Evolutionary conservation across 441 rosid genomes (phyloP), one percentile per base, ranked within the genome.

Genomic region (Populus hybrid): DNA sequence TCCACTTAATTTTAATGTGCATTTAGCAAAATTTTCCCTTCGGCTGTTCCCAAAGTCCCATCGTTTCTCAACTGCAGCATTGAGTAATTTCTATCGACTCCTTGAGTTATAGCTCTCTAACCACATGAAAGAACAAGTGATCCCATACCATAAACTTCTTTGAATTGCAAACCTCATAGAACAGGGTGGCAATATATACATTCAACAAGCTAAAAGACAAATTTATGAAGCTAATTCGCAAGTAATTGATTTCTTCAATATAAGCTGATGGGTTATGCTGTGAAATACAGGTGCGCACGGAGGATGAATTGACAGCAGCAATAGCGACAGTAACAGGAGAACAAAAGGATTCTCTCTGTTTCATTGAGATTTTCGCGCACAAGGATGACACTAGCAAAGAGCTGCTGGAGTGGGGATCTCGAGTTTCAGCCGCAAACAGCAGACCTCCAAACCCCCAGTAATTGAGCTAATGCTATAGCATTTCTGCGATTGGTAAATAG

Each of bases 341-440:
- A 9, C 71, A 88, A 30, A 84, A 84, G 71, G 88, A 88, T 77
- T 78, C 86, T 24, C 69, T 88, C 28, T 89, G 92, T 70, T 89
- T 89, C 79, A 86, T 89, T 70, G 92, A 89, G 79, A 85, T 85
- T 26, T 1, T 86, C 16, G 86, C 84, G 80, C 92, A 89, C 67
- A 89, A 86, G 83, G 92, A 89, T 75, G 92, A 89, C 75, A 89
- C 92, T 6, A 89, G 92, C 84, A 89, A 89, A 84, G 92, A 89
- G 86, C 80, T 89, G 14, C 79, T 89, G 75, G 92, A 89, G 84
- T 89, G 91, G 92, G 92, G 92, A 73, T 89, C 92, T 36, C 82
- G 91, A 40, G 92, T 89, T 77, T 75, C 92, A 23, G 75, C 88
- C 23, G 91, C 91, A 1, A 89, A 87, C 72, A 74, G 91, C 76